phyloP scores from a whole-genome alignment of 1,139 yeast species.

The Diutina scorzettiae region DNA sequence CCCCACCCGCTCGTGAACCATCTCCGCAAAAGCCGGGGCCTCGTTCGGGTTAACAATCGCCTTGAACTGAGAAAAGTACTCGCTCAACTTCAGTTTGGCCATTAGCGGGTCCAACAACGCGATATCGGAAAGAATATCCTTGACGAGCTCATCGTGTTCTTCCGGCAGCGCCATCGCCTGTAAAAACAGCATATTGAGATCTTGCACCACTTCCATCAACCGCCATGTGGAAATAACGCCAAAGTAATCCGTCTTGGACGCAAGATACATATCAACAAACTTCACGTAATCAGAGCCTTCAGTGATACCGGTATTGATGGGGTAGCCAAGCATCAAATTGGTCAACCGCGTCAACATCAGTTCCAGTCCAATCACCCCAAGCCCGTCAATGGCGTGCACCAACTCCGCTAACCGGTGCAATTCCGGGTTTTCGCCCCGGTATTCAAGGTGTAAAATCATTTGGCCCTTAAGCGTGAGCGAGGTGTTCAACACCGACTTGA shows the following conservation, averaged over 20 bases:
- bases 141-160: neutral
- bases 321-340: neutral
- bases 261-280: neutral
- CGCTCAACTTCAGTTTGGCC: neutral
- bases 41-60: neutral
- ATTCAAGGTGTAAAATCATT: conserved; percentile 3
- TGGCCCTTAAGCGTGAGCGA: neutral
- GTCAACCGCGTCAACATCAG: neutral
- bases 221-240: neutral
- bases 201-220: neutral
- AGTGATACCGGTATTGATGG: neutral
- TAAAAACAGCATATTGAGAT: neutral
- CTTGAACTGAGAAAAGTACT: neutral
- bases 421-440: conserved; percentile 1
- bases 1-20: neutral
- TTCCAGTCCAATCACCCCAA: conserved; percentile 1
- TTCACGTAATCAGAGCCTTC: neutral
- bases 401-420: neutral
- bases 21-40: neutral
- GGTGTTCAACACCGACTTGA: neutral
- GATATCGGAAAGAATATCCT: conserved; percentile 1
- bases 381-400: neutral
- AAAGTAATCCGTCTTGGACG: neutral
- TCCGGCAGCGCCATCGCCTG: neutral
- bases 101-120: neutral